Conservation (phyloP, 2,329 filamentous ascomycete species). For the Furcasterigmium furcatum region DNA sequence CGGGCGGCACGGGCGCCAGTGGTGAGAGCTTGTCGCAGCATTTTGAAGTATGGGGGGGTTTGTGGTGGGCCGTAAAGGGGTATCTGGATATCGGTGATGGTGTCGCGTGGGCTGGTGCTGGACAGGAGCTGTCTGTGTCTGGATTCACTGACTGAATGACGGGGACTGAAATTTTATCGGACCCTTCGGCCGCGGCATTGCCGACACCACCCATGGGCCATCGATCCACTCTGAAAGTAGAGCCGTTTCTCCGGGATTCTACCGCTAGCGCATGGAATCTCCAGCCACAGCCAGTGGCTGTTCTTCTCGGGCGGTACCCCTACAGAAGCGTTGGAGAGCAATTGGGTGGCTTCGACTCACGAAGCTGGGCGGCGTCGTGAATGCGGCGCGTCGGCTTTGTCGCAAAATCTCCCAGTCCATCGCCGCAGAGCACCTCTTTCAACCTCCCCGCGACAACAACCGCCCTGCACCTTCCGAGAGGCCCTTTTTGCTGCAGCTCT, state of each 20-base stretch:
- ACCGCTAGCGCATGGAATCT: too few relatives aligned
- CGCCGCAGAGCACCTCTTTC: not conserved
- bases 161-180: conserved; percentile 14
- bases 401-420: not conserved
- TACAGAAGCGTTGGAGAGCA: not conserved
- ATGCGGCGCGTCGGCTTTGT: not conserved
- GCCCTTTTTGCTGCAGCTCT: not conserved
- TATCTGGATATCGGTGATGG: conserved; percentile 6
- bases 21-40: conserved; percentile 44
- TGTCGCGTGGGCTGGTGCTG: conserved; percentile 6
- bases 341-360: not conserved
- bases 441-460: not conserved
- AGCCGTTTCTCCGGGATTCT: not conserved
- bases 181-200: not conserved
- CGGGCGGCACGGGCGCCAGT: conserved; percentile 41
- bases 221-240: not conserved
- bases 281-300: too few relatives aligned
- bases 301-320: not conserved
- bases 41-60: conserved; percentile 18
- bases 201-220: not conserved
- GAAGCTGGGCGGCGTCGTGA: not conserved
- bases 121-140: conserved; percentile 6
- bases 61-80: not conserved
- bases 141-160: not conserved
- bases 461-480: not conserved